Evolutionary conservation across 2,329 filamentous ascomycete species (phyloP), one percentile per base, ranked within the genome.

Genomic region (Zalaria obscura): DNA sequence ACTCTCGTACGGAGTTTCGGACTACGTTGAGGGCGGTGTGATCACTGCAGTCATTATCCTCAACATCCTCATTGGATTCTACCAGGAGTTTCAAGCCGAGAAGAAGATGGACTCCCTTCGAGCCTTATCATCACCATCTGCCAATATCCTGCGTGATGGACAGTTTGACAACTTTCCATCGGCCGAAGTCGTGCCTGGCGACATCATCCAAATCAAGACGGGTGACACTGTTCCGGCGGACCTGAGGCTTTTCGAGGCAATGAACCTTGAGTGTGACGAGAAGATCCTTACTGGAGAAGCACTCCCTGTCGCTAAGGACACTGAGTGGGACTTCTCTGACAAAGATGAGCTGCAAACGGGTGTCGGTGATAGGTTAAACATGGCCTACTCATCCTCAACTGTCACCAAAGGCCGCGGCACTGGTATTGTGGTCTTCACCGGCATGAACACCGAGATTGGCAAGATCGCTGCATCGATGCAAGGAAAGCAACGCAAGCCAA

Each of bases 241-340:
- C 47, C 45, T 70, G 27, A 62, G 67, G n/a, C 43, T 60, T 5
- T 46, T 58, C 28, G 56, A 60, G 39, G 54, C 55, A 7, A 56
- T 76, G 27, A 76, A 87, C 48, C 89, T 93, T 50, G 86, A 59
- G 36, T 52, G 48, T 42, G 83, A 89, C 44, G 79, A 83, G 56
- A 77, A 79, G 7, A 66, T 81, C 27, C 67, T 84, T 27, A 84
- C 80, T 3, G 80, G 80, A 50, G 80, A 84, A 60, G 81, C 79
- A 10, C 59, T 80, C 11, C 74, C 55, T 5, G 50, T 55, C 26
- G 48, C 46, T 37, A 59, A 59, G 44, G 48, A 52, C 18, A 46
- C 51, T 28, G 52, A 55, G 8, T 45, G 39, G 40, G 49, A 54
- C 28, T 51, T 53, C 35, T 32, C 29, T n/a, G 40, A 40, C 18